These are phyloP conservation scores for Candida chilensis DNA, from an alignment of 805 yeast genomes.

Conservation along the genomic window DNA sequence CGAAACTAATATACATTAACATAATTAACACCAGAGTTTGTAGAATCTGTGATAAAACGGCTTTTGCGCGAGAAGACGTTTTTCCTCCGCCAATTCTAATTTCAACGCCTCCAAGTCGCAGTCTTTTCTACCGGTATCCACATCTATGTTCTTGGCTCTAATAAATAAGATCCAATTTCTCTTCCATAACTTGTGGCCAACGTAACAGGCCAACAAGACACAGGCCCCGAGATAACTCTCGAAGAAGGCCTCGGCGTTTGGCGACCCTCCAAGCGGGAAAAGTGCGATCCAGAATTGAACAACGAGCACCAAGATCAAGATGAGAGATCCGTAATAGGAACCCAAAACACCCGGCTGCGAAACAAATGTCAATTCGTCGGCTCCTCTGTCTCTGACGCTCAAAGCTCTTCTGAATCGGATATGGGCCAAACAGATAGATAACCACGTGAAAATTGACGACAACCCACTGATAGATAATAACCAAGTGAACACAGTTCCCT, in stretches of 20 bases:
- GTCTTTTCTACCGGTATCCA: constrained; percentile 58
- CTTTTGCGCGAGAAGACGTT: constrained; percentile 33
- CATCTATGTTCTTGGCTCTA: constrained; percentile 40
- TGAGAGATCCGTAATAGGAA: constrained; percentile 47
- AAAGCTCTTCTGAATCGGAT: constrained; percentile 29
- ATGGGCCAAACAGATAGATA: constrained; percentile 27
- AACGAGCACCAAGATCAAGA: constrained; percentile 52
- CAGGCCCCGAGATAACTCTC: constrained; percentile 57
- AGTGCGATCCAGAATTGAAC: constrained; percentile 82
- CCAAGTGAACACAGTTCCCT: constrained; percentile 29
- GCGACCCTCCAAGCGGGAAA: constrained; percentile 49
- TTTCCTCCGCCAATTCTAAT: constrained; percentile 53
- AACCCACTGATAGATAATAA: constrained; percentile 29
- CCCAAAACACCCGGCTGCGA: constrained; percentile 66
- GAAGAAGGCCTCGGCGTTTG: constrained; percentile 55
- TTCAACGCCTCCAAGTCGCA: constrained; percentile 45
- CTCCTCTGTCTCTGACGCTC: constrained; percentile 19
- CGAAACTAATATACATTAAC: constrained; percentile 25
- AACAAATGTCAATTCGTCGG: constrained; percentile 57
- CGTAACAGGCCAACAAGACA: constrained; percentile 45
- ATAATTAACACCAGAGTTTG: constrained; percentile 45
- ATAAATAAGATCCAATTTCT: constrained; percentile 33
- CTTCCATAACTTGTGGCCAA: constrained; percentile 49
- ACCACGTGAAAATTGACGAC: constrained; percentile 31
- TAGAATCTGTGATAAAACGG: constrained; percentile 41